Evolutionary conservation across 176 grass and related monocot species (phyloP).

Genomic region (Luzula sylvatica): DNA sequence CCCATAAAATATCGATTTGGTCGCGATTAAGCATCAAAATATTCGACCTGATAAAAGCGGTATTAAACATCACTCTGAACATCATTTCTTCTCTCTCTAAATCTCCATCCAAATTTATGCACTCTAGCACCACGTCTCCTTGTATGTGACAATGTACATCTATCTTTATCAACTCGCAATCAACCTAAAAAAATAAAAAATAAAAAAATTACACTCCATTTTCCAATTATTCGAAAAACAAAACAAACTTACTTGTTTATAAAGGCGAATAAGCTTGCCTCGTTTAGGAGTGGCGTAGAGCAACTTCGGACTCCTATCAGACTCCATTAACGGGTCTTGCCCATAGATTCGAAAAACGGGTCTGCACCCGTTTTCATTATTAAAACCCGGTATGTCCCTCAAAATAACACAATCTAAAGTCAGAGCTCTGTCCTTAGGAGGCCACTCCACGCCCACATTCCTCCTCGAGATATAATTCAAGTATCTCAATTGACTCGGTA

Average conservation of each 20-base stretch:
- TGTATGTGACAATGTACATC: conserved; percentile 97
- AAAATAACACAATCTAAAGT: conserved; percentile 93
- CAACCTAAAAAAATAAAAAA: conserved; percentile 39
- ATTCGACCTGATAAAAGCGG: conserved; percentile 91
- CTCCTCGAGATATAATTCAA: conserved; percentile 86
- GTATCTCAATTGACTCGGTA: conserved; percentile 93
- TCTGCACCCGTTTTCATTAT: conserved; percentile 65
- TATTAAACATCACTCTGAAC: conserved; percentile 98
- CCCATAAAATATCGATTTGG: conserved; percentile 88
- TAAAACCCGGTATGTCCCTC: conserved; percentile 54
- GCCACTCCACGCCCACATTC: conserved; percentile 78
- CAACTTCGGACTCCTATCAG: conserved; percentile 47
- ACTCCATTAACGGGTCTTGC: conserved; percentile 63
- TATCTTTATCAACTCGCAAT: conserved; percentile 91
- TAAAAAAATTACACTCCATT: no score
- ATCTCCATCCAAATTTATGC: conserved; percentile 74
- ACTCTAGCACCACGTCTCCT: conserved; percentile 95
- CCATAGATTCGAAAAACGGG: conserved; percentile 95
- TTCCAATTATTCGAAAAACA: no score
- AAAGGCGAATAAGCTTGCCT: conserved; percentile 71
- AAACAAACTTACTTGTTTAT: conserved; percentile 61
- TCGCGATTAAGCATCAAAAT: conserved; percentile 96
- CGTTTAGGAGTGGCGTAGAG: conserved; percentile 76
- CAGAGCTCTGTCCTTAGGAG: conserved; percentile 70
- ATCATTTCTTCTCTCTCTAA: conserved; percentile 80